Evolutionary conservation across 2,329 filamentous ascomycete species (phyloP).

Genomic region (Zasmidium cellare): DNA sequence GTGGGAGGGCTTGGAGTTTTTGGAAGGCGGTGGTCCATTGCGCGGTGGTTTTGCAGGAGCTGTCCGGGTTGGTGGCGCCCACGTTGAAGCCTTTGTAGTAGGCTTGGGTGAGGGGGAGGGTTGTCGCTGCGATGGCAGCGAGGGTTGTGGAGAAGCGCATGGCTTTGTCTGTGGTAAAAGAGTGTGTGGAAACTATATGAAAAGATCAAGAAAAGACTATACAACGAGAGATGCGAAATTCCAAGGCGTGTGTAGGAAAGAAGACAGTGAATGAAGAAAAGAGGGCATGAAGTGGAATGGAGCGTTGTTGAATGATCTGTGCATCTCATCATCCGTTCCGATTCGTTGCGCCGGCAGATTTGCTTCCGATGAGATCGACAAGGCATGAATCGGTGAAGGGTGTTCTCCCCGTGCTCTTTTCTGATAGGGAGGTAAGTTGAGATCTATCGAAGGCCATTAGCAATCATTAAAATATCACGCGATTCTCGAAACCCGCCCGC

Average conservation of each 20-base stretch:
- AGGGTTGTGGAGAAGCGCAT: constrained; percentile 33
- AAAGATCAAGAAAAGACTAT: background rate
- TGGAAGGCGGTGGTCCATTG: constrained; percentile 40
- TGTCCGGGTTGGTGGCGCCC: constrained; percentile 40
- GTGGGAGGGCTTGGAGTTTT: constrained; percentile 45
- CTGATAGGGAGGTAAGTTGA: background rate
- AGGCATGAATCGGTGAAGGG: no score
- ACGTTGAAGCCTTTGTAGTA: constrained; percentile 48
- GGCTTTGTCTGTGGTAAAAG: background rate
- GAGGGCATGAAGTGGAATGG: background rate
- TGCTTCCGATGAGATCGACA: constrained; percentile 2
- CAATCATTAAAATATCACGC: background rate
- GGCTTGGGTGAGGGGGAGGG: constrained; percentile 34
- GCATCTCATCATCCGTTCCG: background rate
- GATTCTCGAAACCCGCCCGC: background rate
- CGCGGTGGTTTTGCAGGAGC: constrained; percentile 40
- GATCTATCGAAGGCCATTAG: no score
- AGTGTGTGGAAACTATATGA: background rate
- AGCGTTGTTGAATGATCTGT: background rate
- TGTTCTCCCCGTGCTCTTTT: background rate
- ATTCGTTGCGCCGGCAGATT: background rate
- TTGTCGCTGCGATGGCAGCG: constrained; percentile 33
- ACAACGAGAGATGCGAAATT: background rate
- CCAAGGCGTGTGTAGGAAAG: no score
- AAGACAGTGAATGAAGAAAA: no score